Evolutionary conservation across 495 filamentous ascomycete species (phyloP).

Genomic region (Acidiella bohemica): DNA sequence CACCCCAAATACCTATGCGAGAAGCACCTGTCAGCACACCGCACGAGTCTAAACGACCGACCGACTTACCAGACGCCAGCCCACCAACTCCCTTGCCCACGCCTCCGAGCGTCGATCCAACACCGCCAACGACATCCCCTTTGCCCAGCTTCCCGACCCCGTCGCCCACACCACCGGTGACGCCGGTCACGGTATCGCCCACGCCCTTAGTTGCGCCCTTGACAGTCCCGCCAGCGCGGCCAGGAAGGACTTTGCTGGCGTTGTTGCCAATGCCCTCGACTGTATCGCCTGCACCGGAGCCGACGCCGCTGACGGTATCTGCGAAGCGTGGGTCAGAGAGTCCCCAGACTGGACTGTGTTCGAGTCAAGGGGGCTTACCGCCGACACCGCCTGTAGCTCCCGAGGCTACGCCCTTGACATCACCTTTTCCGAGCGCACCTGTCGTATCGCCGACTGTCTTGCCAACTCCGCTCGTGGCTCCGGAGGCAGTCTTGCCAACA

Average conservation of each 20-base stretch:
- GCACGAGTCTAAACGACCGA: no score
- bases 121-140: constrained; percentile 17
- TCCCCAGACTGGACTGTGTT: neutral
- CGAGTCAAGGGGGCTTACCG: neutral
- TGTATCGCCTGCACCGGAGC: neutral
- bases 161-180: constrained; percentile 13
- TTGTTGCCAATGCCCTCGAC: constrained; percentile 5
- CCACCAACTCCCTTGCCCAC: constrained; percentile 17
- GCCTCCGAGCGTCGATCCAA: constrained; percentile 13
- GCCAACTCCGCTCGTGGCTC: constrained; percentile 10
- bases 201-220: constrained; percentile 16
- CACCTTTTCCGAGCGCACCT: constrained; percentile 17
- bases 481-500: constrained; percentile 14
- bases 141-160: constrained; percentile 19
- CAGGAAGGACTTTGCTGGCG: constrained; percentile 5
- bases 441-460: constrained; percentile 20
- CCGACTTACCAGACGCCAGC: constrained; percentile 4
- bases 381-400: constrained; percentile 16
- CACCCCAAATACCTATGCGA: constrained; percentile 18
- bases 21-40: no score
- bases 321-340: constrained; percentile 1
- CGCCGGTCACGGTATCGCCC: constrained; percentile 10
- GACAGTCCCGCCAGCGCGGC: constrained; percentile 13
- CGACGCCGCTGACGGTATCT: constrained; percentile 5
- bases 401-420: constrained; percentile 15